Evolutionary conservation across 2,329 filamentous ascomycete genomes (phyloP).

Genomic region (Orbilia oligospora): DNA sequence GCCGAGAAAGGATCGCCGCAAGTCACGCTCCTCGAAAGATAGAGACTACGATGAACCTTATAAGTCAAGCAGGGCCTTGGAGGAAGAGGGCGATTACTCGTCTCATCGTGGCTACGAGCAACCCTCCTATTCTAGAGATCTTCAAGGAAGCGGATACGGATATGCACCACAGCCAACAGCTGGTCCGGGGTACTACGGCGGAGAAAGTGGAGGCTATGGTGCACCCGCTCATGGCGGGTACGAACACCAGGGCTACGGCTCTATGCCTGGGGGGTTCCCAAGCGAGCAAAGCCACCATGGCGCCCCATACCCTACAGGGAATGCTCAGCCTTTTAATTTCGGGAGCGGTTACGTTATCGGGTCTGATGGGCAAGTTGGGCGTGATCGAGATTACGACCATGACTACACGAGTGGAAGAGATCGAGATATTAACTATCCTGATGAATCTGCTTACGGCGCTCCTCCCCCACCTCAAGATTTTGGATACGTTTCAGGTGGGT

Average conservation of each 20-base stretch:
- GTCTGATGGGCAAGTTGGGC: constrained; percentile 50
- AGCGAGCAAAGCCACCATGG: constrained; percentile 19
- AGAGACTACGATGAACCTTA: constrained; percentile 38
- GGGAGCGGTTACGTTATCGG: constrained; percentile 57
- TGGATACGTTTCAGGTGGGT: constrained; percentile 52
- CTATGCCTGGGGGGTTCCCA: constrained; percentile 39
- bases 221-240: constrained; percentile 8
- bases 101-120: constrained; percentile 36
- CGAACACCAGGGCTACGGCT: constrained; percentile 30
- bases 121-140: constrained; percentile 1
- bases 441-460: constrained; percentile 49
- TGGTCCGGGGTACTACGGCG: constrained; percentile 31
- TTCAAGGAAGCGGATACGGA: constrained; percentile 37
- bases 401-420: constrained; percentile 35
- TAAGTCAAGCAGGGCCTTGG: constrained; percentile 14
- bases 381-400: constrained; percentile 56
- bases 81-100: constrained; percentile 12
- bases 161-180: constrained; percentile 5
- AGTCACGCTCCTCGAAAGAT: constrained; percentile 41
- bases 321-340: constrained; percentile 41
- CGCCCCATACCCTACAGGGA: constrained; percentile 54
- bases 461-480: constrained; percentile 50
- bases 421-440: constrained; percentile 41
- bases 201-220: constrained; percentile 29
- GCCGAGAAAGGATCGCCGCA: constrained; percentile 31